These are phyloP conservation scores for Puccinia hordei DNA, from an alignment of 1,284 basidiomycete genomes.

Conservation along the genomic window DNA sequence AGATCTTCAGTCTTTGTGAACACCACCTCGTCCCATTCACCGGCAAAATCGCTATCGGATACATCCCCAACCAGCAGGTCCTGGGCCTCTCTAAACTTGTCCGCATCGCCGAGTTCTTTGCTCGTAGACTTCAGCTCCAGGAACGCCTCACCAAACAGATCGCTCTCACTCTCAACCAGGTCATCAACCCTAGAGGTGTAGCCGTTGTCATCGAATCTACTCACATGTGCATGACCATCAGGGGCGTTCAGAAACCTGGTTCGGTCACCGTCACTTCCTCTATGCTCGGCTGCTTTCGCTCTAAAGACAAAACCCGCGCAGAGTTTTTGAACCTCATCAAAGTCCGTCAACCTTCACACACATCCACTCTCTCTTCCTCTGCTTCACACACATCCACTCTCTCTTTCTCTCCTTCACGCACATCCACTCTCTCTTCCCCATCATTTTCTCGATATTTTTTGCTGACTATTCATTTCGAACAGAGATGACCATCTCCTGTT, in stretches of 20 bases:
- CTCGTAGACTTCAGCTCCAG: slow-evolving; percentile 91
- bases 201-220: slow-evolving; percentile 74
- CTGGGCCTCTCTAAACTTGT: slow-evolving; percentile 97
- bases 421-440: too few relatives aligned
- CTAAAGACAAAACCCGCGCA: slow-evolving; percentile 94
- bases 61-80: slow-evolving; percentile 90
- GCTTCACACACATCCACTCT: too few relatives aligned
- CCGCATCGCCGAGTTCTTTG: slow-evolving; percentile 95
- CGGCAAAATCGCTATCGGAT: too few relatives aligned
- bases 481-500: too few relatives aligned
- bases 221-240: slow-evolving; percentile 99
- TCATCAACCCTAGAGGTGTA: slow-evolving; percentile 94
- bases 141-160: slow-evolving; percentile 98
- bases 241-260: slow-evolving; percentile 98
- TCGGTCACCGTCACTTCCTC: slow-evolving; percentile 95
- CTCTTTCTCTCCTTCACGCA: too few relatives aligned
- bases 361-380: too few relatives aligned
- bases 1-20: too few relatives aligned
- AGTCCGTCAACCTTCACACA: neutral
- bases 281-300: slow-evolving; percentile 97
- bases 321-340: slow-evolving; percentile 64
- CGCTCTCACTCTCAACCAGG: slow-evolving; percentile 93
- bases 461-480: too few relatives aligned
- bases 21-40: too few relatives aligned
- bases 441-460: too few relatives aligned